Evolutionary conservation across 495 filamentous ascomycete genomes (phyloP).

Genomic region (Aspergillus ostianus): DNA sequence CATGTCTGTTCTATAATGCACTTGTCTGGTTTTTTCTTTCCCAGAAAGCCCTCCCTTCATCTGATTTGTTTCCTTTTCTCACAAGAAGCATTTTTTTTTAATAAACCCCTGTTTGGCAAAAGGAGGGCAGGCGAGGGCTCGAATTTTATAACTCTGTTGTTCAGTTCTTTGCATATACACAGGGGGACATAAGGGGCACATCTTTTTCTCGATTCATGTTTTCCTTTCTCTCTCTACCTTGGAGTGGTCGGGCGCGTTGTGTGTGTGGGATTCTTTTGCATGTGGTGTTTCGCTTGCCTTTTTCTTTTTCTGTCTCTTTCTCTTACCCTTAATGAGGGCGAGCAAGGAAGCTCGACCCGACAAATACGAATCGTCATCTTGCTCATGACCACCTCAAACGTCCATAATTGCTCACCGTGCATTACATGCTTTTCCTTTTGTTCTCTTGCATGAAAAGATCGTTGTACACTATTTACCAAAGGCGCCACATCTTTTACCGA

Average conservation of each 20-base stretch:
- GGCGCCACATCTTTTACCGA: not conserved
- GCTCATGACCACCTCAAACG: constrained; percentile 22
- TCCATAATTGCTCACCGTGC: constrained; percentile 21
- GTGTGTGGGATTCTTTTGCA: constrained; percentile 24
- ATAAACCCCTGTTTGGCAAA: constrained; percentile 20
- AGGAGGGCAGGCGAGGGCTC: constrained; percentile 17
- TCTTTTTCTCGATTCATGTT: constrained; percentile 23
- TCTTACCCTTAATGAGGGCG: constrained; percentile 31
- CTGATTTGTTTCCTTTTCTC: constrained; percentile 27
- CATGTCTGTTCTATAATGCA: constrained; percentile 8
- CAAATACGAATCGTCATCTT: constrained; percentile 20
- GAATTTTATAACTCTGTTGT: constrained; percentile 36
- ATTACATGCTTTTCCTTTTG: constrained; percentile 22
- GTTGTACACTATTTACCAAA: not conserved
- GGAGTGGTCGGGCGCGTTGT: constrained; percentile 34
- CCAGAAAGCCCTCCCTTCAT: not conserved
- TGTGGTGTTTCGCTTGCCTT: constrained; percentile 24
- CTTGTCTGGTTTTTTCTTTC: constrained; percentile 14
- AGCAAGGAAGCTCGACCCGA: constrained; percentile 22
- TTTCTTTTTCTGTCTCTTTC: constrained; percentile 31
- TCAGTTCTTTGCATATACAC: constrained; percentile 48
- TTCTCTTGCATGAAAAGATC: constrained; percentile 14
- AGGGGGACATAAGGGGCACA: constrained; percentile 41
- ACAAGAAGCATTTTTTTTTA: constrained; percentile 30
- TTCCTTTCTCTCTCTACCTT: constrained; percentile 18